These are phyloP conservation scores for Alliaria petiolata DNA, from an alignment of 345 rosid species.

Conservation along the genomic window DNA sequence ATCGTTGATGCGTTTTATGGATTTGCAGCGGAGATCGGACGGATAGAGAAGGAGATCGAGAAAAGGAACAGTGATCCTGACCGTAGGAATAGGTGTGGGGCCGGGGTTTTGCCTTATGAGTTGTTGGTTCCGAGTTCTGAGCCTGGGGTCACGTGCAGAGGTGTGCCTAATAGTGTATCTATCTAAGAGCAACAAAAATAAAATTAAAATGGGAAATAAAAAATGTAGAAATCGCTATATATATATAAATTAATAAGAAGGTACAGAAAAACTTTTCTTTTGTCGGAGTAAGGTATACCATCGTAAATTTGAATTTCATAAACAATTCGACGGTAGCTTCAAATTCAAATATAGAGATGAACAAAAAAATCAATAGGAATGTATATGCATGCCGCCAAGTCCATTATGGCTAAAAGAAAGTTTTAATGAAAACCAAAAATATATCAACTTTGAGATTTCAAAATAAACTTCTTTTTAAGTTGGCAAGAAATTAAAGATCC, in stretches of 20 bases:
- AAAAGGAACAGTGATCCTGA: conserved; percentile 59
- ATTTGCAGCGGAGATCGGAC: conserved; percentile 69
- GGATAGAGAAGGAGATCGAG: conserved; percentile 81
- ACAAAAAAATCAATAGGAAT: too few species aligned
- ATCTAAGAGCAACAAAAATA: conserved; percentile 41
- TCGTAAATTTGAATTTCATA: too few species aligned
- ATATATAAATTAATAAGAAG: not conserved
- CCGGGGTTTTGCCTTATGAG: conserved; percentile 95
- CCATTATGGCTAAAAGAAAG: too few species aligned
- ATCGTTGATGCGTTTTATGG: conserved; percentile 69
- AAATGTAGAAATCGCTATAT: not conserved
- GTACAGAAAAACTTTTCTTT: too few species aligned
- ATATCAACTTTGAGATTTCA: too few species aligned
- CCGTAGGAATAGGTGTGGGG: conserved; percentile 80
- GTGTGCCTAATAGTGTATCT: conserved; percentile 92
- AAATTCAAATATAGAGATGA: too few species aligned
- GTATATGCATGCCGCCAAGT: too few species aligned
- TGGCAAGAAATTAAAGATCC: not conserved
- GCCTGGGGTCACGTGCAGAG: conserved; percentile 95
- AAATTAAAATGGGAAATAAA: not conserved
- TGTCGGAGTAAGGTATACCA: too few species aligned
- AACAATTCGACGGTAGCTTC: too few species aligned
- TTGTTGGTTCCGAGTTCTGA: conserved; percentile 81
- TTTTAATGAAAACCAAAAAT: too few species aligned
- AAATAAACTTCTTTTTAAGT: not conserved